These are phyloP conservation scores for Penicillium antarcticum DNA, from an alignment of 495 filamentous ascomycete genomes.

Conservation along the genomic window DNA sequence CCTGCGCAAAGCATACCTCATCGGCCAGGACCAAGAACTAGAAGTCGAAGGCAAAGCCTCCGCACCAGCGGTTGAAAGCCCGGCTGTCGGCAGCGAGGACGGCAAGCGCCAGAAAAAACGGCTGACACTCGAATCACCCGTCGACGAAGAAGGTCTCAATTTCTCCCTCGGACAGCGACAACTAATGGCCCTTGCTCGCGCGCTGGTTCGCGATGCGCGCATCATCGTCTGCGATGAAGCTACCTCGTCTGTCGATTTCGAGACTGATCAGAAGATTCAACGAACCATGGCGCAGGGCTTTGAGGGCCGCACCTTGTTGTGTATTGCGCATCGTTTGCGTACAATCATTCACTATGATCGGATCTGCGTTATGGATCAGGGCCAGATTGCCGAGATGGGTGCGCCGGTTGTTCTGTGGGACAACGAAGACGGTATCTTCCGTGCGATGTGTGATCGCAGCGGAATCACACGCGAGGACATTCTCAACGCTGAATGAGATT, in stretches of 20 bases:
- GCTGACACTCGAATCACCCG: conserved; percentile 76
- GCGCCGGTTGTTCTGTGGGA: conserved; percentile 70
- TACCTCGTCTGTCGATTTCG: conserved; percentile 89
- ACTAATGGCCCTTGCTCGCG: conserved; percentile 89
- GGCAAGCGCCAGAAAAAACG: conserved; percentile 32
- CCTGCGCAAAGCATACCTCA: conserved; percentile 75
- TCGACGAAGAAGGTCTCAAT: conserved; percentile 94
- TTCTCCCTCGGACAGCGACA: conserved; percentile 96
- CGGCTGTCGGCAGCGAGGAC: conserved; percentile 6
- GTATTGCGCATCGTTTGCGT: conserved; percentile 89
- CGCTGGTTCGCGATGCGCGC: conserved; percentile 77
- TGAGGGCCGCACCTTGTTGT: conserved; percentile 82
- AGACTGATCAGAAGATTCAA: conserved; percentile 96
- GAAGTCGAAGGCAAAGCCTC: conserved; percentile 22
- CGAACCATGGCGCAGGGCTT: conserved; percentile 84
- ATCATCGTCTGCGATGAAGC: conserved; percentile 98
- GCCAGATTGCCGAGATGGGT: conserved; percentile 80
- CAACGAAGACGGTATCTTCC: conserved; percentile 68
- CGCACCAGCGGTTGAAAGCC: conserved; percentile 15
- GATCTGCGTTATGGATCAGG: conserved; percentile 93
- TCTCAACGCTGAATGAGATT: conserved; percentile 8
- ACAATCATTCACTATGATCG: conserved; percentile 94
- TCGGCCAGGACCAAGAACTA: conserved; percentile 43
- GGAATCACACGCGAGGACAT: conserved; percentile 76
- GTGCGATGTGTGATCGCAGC: conserved; percentile 87